Evolutionary conservation across 306 rosid genomes (phyloP), one percentile per base, ranked within the genome.

Genomic region (Dryas alaskensis): DNA sequence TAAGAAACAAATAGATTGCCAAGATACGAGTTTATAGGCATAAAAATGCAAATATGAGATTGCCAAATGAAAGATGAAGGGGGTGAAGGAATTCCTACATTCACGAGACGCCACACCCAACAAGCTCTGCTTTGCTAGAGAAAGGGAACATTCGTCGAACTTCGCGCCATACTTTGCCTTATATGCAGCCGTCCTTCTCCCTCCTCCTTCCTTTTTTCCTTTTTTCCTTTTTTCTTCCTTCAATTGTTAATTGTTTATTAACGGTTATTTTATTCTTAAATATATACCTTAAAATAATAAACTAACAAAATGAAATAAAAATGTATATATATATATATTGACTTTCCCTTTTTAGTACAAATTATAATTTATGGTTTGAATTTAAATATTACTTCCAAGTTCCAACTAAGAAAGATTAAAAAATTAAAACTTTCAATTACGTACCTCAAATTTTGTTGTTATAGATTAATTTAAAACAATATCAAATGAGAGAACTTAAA

Each of bases 141-240:
- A 40, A 47, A 57, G 45, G 13, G 66, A 61, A 64, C 45, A 59
- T 45, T 47, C 81, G 11, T 22, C 58, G 62, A 74, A 70, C 43
- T 65, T 82, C 66, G 83, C 83, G 83, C 86, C 81, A 75, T 65
- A 42, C 69, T 54, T 65, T 59, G 37, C 16, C 40, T 47, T 10
- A n/a, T 51, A 53, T 44, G 65, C 42, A 19, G 46, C 76, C 44
- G 31, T 45, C 65, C 39, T 9, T 25, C 42, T 5, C 17, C 54
- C 0, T 37, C 8, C 9, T 67, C 0, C 6, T 49, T 6, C 45
- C 3, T 10, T 5, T 4, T 51, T 57, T 7, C 14, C 19, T 59
- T 0, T 52, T 53, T 31, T 8, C n/a, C 0, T 43, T 46, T 16
- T 8, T 16, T 40, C 25, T 7, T 4, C 9, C 31, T 12, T 7